A percentile compares a stretch with the other conserved stretches of the same genome.
These are phyloP conservation scores for Xylaria curta DNA, from an alignment of 495 filamentous ascomycete species.

Conservation along the genomic window DNA sequence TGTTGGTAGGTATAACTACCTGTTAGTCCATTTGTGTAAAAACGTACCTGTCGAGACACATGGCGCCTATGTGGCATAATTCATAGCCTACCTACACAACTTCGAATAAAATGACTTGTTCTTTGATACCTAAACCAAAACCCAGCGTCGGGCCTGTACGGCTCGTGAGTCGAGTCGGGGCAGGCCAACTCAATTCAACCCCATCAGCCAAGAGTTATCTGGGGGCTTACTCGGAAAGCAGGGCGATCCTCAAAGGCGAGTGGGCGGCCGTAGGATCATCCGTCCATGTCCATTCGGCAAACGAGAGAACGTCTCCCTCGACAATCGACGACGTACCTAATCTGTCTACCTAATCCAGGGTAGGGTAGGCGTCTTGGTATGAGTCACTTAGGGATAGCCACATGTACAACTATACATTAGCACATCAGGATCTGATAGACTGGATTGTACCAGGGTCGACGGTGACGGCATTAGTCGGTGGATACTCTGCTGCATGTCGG, in stretches of 20 bases:
- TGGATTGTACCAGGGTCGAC: neutral
- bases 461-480: slow-evolving; percentile 6
- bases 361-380: slow-evolving; percentile 15
- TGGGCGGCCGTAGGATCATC: slow-evolving; percentile 31
- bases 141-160: slow-evolving; percentile 2
- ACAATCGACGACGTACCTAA: slow-evolving; percentile 1
- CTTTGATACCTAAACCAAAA: neutral
- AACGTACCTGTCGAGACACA: neutral
- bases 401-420: neutral
- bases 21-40: too few relatives aligned
- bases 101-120: neutral
- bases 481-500: neutral
- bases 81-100: slow-evolving; percentile 8
- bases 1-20: neutral
- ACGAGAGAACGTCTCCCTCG: neutral
- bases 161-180: neutral
- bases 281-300: slow-evolving; percentile 28
- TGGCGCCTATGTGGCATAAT: slow-evolving; percentile 14
- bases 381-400: slow-evolving; percentile 22
- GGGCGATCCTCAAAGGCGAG: slow-evolving; percentile 28
- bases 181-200: slow-evolving; percentile 4
- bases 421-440: slow-evolving; percentile 6
- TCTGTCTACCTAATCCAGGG: neutral
- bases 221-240: slow-evolving; percentile 17
- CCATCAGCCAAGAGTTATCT: slow-evolving; percentile 1